Conservation (phyloP, 1,284 basidiomycete species). For the Exobasidium rhododendri region DNA sequence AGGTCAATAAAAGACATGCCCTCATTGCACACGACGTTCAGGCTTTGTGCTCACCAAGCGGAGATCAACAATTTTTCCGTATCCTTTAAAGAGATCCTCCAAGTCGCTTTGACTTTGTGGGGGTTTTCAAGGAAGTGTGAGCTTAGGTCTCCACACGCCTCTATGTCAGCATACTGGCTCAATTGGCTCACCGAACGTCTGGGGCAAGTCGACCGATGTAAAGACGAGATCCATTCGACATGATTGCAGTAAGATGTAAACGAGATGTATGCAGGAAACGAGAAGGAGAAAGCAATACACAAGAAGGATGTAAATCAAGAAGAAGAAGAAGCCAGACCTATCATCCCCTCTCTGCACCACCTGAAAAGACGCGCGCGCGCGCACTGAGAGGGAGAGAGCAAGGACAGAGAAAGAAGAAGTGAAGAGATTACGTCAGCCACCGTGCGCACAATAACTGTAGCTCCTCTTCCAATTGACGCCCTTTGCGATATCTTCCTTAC, state of each 20-base stretch:
- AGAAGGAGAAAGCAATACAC: too few relatives aligned
- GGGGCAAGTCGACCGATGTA: slow-evolving; percentile 49
- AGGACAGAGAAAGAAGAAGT: too few relatives aligned
- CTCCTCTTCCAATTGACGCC: too few relatives aligned
- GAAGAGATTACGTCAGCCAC: not conserved
- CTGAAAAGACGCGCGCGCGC: not conserved
- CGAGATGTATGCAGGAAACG: slow-evolving; percentile 8
- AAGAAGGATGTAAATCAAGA: not conserved
- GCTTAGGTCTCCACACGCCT: not conserved
- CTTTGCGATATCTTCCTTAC: too few relatives aligned
- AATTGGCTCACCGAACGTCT: slow-evolving; percentile 30
- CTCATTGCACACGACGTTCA: slow-evolving; percentile 3
- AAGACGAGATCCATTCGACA: slow-evolving; percentile 33
- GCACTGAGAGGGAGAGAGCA: too few relatives aligned
- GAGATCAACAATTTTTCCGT: slow-evolving; percentile 38
- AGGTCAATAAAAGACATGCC: too few relatives aligned
- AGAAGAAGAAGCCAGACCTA: slow-evolving; percentile 5
- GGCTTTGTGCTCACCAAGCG: slow-evolving; percentile 1
- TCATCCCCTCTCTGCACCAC: too few relatives aligned
- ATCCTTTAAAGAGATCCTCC: slow-evolving; percentile 50
- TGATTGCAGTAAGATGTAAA: slow-evolving; percentile 9
- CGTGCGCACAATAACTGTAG: not conserved
- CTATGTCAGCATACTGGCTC: not conserved
- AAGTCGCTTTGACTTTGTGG: slow-evolving; percentile 30
- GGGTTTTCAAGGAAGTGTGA: too few relatives aligned